Evolutionary conservation across 2,329 filamentous ascomycete genomes (phyloP).

Genomic region (Apiospora malaysiana): DNA sequence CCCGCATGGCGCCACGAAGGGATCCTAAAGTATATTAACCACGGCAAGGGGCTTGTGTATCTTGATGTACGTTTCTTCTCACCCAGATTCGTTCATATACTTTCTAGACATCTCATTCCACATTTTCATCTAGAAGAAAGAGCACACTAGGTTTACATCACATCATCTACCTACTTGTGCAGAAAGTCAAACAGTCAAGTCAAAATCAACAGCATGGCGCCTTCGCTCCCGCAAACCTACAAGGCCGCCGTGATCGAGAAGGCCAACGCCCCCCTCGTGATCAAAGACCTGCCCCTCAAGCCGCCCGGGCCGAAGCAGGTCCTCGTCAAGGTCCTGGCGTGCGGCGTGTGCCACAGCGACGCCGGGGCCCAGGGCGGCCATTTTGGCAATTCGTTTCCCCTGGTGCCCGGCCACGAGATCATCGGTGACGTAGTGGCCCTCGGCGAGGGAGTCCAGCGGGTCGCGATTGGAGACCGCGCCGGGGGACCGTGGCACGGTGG

Average conservation of each 20-base stretch:
- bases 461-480: slow-evolving; percentile 69
- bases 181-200: background rate
- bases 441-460: slow-evolving; percentile 60
- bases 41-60: too few relatives aligned
- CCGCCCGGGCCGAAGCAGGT: slow-evolving; percentile 63
- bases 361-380: slow-evolving; percentile 50
- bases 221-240: slow-evolving; percentile 65
- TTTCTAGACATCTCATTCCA: background rate
- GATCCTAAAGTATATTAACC: background rate
- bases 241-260: slow-evolving; percentile 68
- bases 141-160: too few relatives aligned
- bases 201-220: slow-evolving; percentile 34
- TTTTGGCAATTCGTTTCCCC: slow-evolving; percentile 63
- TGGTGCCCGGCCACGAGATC: slow-evolving; percentile 73
- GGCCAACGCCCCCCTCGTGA: slow-evolving; percentile 54
- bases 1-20: too few relatives aligned
- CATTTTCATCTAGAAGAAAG: too few relatives aligned
- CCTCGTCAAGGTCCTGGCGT: slow-evolving; percentile 74
- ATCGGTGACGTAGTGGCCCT: slow-evolving; percentile 71
- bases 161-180: too few relatives aligned
- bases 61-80: background rate
- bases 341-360: slow-evolving; percentile 75
- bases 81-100: background rate
- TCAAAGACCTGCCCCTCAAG: slow-evolving; percentile 66
- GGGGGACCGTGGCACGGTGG: slow-evolving; percentile 74